Percentiles rank a stretch among this genome's conserved stretches.
These are phyloP conservation scores for Penicillium simplicissimum DNA, from an alignment of 495 filamentous ascomycete genomes.

Conservation along the genomic window DNA sequence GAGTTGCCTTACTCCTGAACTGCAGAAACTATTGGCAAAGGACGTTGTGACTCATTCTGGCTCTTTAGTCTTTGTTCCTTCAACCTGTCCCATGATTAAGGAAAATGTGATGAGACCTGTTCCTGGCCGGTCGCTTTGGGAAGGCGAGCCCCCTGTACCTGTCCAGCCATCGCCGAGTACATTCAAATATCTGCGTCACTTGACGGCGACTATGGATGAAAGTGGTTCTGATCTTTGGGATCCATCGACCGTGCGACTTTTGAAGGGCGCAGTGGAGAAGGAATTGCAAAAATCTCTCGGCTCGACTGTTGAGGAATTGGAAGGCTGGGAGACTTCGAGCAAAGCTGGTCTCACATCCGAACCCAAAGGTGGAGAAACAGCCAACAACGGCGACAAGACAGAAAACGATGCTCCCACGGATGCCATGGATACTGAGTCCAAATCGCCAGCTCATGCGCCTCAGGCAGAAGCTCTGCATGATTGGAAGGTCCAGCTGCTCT, in stretches of 20 bases:
- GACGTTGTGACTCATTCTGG: constrained; percentile 28
- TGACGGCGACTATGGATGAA: constrained; percentile 66
- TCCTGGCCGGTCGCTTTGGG: constrained; percentile 67
- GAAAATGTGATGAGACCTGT: constrained; percentile 24
- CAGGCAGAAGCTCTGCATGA: constrained; percentile 42
- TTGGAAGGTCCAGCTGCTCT: constrained; percentile 70
- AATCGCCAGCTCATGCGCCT: constrained; percentile 10
- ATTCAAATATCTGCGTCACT: constrained; percentile 70
- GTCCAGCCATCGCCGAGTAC: constrained; percentile 76
- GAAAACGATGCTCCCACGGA: background rate
- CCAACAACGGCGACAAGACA: constrained; percentile 5
- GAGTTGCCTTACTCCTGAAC: constrained; percentile 49
- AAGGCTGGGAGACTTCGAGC: constrained; percentile 9
- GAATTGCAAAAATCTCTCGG: constrained; percentile 27
- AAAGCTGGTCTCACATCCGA: constrained; percentile 1
- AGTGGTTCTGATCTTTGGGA: constrained; percentile 84
- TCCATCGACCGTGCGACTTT: constrained; percentile 57
- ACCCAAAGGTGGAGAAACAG: constrained; percentile 4
- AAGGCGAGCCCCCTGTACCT: constrained; percentile 72
- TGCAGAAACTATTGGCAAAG: constrained; percentile 57
- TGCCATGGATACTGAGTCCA: constrained; percentile 5
- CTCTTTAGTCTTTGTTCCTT: constrained; percentile 15
- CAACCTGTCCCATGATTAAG: constrained; percentile 7
- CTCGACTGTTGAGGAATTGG: constrained; percentile 28
- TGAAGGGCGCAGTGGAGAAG: constrained; percentile 59